phyloP scores from a whole-genome alignment of 192 early-diverging fungal genomes.

The Coemansia sp. region DNA sequence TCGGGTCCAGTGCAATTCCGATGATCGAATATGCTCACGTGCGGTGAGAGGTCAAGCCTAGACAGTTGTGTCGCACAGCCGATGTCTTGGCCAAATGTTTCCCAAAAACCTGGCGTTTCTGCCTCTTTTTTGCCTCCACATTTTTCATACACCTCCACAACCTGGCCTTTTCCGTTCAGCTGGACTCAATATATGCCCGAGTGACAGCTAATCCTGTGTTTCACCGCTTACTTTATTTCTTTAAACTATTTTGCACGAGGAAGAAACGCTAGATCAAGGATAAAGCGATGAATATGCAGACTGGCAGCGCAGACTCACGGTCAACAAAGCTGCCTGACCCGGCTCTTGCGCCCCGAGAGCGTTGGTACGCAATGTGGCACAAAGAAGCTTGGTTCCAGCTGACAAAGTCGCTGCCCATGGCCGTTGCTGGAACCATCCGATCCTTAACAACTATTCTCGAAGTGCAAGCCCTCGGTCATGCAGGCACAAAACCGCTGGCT shows the following conservation, averaged over 20 bases:
- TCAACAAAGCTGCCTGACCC: not conserved
- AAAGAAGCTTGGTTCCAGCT: constrained; percentile 30
- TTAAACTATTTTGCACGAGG: not conserved
- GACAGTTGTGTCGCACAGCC: not conserved
- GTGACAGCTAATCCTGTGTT: not conserved
- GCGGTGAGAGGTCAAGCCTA: too few relatives aligned
- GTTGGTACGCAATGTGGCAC: constrained; percentile 17
- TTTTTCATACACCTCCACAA: not conserved
- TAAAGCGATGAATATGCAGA: not conserved
- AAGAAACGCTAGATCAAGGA: not conserved
- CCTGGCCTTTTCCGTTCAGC: not conserved
- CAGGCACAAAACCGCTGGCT: constrained; percentile 62
- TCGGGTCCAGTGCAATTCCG: not conserved
- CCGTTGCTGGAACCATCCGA: constrained; percentile 62
- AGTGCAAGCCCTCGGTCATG: constrained; percentile 64
- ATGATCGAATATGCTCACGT: too few relatives aligned
- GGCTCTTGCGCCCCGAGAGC: not conserved
- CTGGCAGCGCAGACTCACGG: not conserved
- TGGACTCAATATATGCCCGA: not conserved
- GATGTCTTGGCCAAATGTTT: not conserved
- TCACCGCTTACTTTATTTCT: not conserved
- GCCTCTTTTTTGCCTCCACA: not conserved
- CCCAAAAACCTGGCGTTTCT: not conserved
- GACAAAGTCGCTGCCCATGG: constrained; percentile 57
- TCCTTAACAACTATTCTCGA: constrained; percentile 63